Percentiles rank a stretch among this genome's conserved stretches.
Conservation (phyloP, 768 basidiomycete species). For the Coprinopsis marcescibilis region DNA sequence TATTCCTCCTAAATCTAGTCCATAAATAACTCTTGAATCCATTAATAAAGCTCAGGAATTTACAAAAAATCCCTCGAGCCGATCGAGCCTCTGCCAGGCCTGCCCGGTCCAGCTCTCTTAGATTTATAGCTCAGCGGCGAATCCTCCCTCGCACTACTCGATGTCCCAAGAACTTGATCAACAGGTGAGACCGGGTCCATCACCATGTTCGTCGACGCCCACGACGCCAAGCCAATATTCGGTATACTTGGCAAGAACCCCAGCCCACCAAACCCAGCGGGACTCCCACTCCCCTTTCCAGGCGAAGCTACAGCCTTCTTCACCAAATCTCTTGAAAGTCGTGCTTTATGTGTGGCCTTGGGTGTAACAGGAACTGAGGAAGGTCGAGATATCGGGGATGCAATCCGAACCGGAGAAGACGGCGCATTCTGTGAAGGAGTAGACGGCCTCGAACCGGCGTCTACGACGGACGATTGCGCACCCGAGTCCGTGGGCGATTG, state of each 20-base stretch:
- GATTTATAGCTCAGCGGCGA: no score
- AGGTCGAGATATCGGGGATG: no score
- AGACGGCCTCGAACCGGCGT: neutral
- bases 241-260: slow-evolving; percentile 1
- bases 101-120: no score
- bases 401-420: no score
- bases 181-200: neutral
- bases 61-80: no score
- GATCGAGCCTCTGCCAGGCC: no score
- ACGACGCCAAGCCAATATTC: slow-evolving; percentile 1
- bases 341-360: neutral
- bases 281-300: neutral
- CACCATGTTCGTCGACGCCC: neutral
- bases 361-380: no score
- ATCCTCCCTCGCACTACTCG: neutral
- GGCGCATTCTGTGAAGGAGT: neutral
- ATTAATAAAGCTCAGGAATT: no score
- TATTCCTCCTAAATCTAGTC: no score
- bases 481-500: neutral
- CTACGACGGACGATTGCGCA: neutral
- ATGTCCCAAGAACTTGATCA: neutral
- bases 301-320: neutral
- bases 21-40: no score
- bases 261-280: neutral
- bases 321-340: neutral